Base-by-base conservation (phyloP, 2,329 filamentous ascomycete species). In the Mariannaea sp. region DNA sequence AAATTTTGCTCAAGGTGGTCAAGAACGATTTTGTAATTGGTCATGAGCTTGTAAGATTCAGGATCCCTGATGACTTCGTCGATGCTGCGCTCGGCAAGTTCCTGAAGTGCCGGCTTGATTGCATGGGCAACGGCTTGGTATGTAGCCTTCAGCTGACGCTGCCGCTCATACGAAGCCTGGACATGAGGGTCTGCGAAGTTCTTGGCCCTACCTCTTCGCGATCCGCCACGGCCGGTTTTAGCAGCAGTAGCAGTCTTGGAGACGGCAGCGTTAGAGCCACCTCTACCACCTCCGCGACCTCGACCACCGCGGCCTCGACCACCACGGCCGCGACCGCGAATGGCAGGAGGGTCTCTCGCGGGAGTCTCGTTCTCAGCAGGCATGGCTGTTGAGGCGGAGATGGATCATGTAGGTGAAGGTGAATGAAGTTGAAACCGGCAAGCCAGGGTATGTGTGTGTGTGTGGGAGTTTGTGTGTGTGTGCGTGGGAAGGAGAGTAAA, bases 71-170 rank as follows among this genome's bases (percentile, higher is more conserved):
- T 75, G 53, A 89, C 71, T 53, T 80, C 77, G 42, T 84, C 80
- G 53, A 87, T 71, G 45, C 75, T 80, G 27, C 83, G 78, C 47
- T 83, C 80, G 14, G 85, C 84, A 16, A 90, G 75, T 65, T 89
- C 85, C 53, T 85, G 83, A 12, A 89, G 75, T 8, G 84, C 79
- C 13, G 82, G 81, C 69, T 87, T 89, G 62, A 88, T 71, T 24
- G 81, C 77, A 61, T 82, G 80, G 53, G 83, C 79, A 45, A 90
- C 80, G 53, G 80, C 75, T n/a, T 83, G 79, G 70, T 83, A 90
- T 19, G 78, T 77, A 50, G 83, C 82, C 69, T 87, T 87, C 62
- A 90, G 76, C 61, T 87, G 81, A 60, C 86, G 79, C 67, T 86
- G 83, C 49, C 87, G 84, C 67, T 85, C 82, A 59, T 83, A 81